Base-by-base conservation (phyloP, 345 rosid species). In the Dipteronia sinensis region DNA sequence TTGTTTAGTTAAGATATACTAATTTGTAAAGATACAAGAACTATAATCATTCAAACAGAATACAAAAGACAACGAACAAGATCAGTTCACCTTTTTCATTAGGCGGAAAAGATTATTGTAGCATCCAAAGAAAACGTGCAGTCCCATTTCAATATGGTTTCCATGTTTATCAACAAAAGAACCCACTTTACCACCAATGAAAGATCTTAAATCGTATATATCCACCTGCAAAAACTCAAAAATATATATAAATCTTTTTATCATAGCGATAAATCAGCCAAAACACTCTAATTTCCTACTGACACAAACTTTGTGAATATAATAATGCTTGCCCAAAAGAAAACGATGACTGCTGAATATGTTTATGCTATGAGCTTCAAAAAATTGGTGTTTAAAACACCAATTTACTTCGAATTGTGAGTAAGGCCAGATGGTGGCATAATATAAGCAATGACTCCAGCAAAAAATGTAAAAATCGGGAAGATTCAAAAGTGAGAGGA, bases 171-270 rank as follows among this genome's bases (percentile, higher is more conserved):
- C 99, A 74, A 96, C 91, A 83, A 96, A 94, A 15, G 99, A 96
- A 76, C 99, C 99, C 16, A 94, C 99, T 91, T 96, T 96, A 74
- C 99, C 99, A 76, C 99, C 99, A 74, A 94, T 94, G 87, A 96
- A 96, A 58, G 90, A 10, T 84, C 97, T 89, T 19, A 94, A 93
- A 34, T 96, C 99, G 27, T 96, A 96, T 82, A 96, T 91, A 85
- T 96, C 97, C 73, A 96, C 99, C 99, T 95, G 88, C 78, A 61
- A 61, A 69, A 77, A 69, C 42, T n/a, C 55, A 83, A 59, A 75
- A 38, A 47, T 4, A 7, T 68, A 67, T 49, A 12, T 56, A 59
- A 77, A 15, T 38, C 23, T 20, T 63, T 13, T 22, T 19, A 34
- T 38, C 47, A 62, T 25, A 10, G 12, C 22, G 34, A 51, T 59